These are phyloP conservation scores for Decorospora gaudefroyi DNA, from an alignment of 2,329 filamentous ascomycete genomes.

Conservation along the genomic window DNA sequence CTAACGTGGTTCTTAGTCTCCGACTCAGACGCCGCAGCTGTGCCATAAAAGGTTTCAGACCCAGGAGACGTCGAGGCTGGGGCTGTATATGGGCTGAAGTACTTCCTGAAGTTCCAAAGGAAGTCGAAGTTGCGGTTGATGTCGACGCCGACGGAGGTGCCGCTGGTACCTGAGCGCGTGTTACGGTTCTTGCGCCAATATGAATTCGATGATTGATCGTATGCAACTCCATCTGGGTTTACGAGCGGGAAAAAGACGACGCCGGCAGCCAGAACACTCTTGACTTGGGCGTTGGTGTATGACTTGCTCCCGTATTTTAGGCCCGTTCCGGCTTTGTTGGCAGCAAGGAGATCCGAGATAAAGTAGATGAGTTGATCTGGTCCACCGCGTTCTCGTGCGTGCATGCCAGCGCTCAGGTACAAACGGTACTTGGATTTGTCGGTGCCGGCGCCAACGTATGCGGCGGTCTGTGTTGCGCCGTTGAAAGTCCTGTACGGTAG, in stretches of 20 bases:
- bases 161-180: conserved; percentile 47
- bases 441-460: conserved; percentile 53
- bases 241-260: conserved; percentile 56
- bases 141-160: conserved; percentile 38
- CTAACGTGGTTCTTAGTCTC: conserved; percentile 62
- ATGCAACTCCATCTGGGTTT: conserved; percentile 45
- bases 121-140: conserved; percentile 56
- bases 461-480: conserved; percentile 48
- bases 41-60: conserved; percentile 58
- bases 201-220: conserved; percentile 41
- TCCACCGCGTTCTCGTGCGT: conserved; percentile 63
- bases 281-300: conserved; percentile 59
- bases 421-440: conserved; percentile 52
- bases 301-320: conserved; percentile 58
- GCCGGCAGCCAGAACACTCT: conserved; percentile 57
- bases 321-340: conserved; percentile 56
- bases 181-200: conserved; percentile 48
- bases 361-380: conserved; percentile 63
- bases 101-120: conserved; percentile 59
- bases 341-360: conserved; percentile 61
- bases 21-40: conserved; percentile 58
- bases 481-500: conserved; percentile 54
- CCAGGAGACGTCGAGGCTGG: conserved; percentile 52
- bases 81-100: conserved; percentile 48
- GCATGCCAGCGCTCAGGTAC: conserved; percentile 60